A percentile compares a stretch with the other conserved stretches of the same genome.
Conservation (phyloP, 2,329 filamentous ascomycete genomes). For the Hawksworthiomyces lignivorus region DNA sequence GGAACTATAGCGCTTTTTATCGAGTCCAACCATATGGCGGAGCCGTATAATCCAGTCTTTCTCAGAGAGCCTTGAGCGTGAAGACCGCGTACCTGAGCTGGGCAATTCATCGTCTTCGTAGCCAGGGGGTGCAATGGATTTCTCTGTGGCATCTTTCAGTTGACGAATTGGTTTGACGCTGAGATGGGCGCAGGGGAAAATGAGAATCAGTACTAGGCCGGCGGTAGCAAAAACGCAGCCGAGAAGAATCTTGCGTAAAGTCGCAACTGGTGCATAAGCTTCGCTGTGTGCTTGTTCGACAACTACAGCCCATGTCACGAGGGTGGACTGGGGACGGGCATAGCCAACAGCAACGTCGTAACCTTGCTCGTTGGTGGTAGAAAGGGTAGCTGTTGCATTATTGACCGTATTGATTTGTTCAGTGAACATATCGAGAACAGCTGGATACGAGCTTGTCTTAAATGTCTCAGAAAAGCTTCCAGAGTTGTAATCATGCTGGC, state of each 20-base stretch:
- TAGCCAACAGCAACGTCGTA: conserved; percentile 70
- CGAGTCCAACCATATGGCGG: conserved; percentile 23
- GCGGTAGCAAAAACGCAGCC: conserved; percentile 80
- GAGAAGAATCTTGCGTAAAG: conserved; percentile 70
- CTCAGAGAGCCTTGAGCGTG: conserved; percentile 35
- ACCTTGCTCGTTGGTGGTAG: conserved; percentile 65
- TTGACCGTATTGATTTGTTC: conserved; percentile 43
- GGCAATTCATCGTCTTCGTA: conserved; percentile 45
- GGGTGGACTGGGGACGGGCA: conserved; percentile 55
- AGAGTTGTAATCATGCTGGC: conserved; percentile 31
- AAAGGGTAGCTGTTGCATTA: conserved; percentile 61
- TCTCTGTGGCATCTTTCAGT: conserved; percentile 66
- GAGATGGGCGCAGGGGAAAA: conserved; percentile 73
- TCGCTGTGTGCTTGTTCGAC: conserved; percentile 70
- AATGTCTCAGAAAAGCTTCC: conserved; percentile 46
- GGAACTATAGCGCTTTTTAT: conserved; percentile 24
- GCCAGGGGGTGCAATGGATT: conserved; percentile 60
- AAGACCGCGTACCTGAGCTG: conserved; percentile 33
- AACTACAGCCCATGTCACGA: conserved; percentile 77
- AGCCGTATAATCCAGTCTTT: conserved; percentile 30
- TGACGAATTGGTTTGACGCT: conserved; percentile 73
- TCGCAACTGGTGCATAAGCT: conserved; percentile 66
- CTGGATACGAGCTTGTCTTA: conserved; percentile 52
- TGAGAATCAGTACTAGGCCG: conserved; percentile 61
- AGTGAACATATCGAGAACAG: conserved; percentile 53